Evolutionary conservation across 345 rosid genomes (phyloP).

Genomic region (Bruguiera sexangula): DNA sequence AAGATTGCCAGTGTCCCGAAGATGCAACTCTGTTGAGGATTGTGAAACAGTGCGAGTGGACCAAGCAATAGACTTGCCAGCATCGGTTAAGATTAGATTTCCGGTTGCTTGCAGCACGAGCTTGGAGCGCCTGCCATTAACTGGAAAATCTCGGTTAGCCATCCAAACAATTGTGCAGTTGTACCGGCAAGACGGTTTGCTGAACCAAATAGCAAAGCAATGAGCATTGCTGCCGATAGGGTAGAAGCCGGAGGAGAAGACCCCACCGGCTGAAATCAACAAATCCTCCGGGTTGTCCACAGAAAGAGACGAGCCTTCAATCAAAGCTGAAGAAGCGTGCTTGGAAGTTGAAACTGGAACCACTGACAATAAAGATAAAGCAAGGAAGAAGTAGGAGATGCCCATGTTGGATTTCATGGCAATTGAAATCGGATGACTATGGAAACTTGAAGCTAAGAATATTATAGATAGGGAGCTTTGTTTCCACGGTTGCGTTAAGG

Average conservation of each 20-base stretch:
- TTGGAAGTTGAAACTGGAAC: neutral
- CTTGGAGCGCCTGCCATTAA: conserved; percentile 38
- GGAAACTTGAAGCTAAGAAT: too few species aligned
- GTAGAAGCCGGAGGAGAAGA: conserved; percentile 36
- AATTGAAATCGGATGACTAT: neutral
- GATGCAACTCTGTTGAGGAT: conserved; percentile 1
- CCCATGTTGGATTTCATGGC: conserved; percentile 8
- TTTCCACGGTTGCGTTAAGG: too few species aligned
- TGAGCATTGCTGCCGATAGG: conserved; percentile 29
- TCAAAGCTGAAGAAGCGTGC: neutral
- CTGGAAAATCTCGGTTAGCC: conserved; percentile 41
- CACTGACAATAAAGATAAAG: neutral
- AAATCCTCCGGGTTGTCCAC: neutral
- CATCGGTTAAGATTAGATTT: conserved; percentile 28
- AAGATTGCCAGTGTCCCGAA: conserved; percentile 23
- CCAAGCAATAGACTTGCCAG: conserved; percentile 20
- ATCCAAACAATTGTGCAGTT: conserved; percentile 28
- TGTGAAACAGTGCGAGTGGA: conserved; percentile 7
- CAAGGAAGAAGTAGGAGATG: neutral
- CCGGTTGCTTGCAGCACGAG: conserved; percentile 23
- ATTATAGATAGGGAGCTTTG: too few species aligned
- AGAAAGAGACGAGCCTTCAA: too few species aligned
- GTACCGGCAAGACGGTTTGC: neutral
- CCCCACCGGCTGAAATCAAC: conserved; percentile 21
- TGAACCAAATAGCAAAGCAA: conserved; percentile 8